Evolutionary conservation across 2,329 filamentous ascomycete genomes (phyloP), one percentile per base, ranked within the genome.

Genomic region (Penicillium sp.): DNA sequence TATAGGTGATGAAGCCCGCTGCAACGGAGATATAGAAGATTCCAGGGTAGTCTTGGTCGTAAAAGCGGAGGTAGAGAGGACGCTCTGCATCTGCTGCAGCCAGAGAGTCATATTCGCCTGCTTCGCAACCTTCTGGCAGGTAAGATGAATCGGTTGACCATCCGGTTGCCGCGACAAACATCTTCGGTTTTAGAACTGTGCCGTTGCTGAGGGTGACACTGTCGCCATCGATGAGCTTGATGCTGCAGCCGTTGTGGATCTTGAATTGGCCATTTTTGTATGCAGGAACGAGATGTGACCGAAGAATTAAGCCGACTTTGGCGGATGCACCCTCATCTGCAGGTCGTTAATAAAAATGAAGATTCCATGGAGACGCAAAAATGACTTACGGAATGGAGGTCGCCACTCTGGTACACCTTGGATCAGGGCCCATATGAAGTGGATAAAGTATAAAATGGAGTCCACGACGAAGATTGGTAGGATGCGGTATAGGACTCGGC

Each of bases 21-120:
- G 52, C 46, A n/a, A 55, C 27, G 1, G 52, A 55, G 35, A 55
- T 55, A 8, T 55, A 55, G 46, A 55, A 55, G 29, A 55, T 55
- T 4, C 52, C 52, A 1, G 52, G 52, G 6, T 55, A 55, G 26
- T 55, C 52, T 27, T 55, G 52, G 22, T 55, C 52, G 27, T 55
- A 55, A 27, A 55, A 55, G n/a, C 52, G 52, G 27, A 49, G 46
- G 9, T 55, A 55, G 9, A 55, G 29, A 1, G 52, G 52, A 29
- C 52, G 46, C 21, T 37, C 33, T 8, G 45, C 45, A n/a, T 55
- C 52, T 16, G 52, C 52, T 3, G 52, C 52, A 6, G 52, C 52
- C 4, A 55, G 37, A 14, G 52, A 55, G 27, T 55, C 52, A 16
- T 55, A 55, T 22, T 50, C 52, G 37, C 52, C 52, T 27, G 52